These are phyloP conservation scores for Penicillium diatomitis DNA, from an alignment of 495 filamentous ascomycete genomes.

Conservation along the genomic window DNA sequence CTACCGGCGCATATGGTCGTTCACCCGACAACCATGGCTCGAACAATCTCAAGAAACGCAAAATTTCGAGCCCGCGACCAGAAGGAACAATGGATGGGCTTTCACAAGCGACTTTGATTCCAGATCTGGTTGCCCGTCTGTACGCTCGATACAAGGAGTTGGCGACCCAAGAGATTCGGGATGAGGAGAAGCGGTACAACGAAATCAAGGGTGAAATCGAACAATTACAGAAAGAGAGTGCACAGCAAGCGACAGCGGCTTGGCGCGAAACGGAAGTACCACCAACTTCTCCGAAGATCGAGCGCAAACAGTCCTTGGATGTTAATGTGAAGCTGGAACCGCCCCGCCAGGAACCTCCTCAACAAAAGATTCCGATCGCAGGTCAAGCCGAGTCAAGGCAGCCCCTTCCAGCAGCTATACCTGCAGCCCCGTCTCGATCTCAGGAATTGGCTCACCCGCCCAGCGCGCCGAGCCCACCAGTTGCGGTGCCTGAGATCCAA, in stretches of 20 bases:
- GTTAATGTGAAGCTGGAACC: constrained; percentile 24
- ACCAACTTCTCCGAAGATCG: constrained; percentile 10
- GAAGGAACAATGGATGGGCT: constrained; percentile 48
- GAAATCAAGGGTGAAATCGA: constrained; percentile 56
- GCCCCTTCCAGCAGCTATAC: neutral
- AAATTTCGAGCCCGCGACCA: constrained; percentile 55
- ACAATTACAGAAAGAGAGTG: constrained; percentile 53
- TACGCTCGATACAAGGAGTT: constrained; percentile 65
- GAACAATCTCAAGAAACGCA: constrained; percentile 59
- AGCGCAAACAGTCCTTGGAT: constrained; percentile 28
- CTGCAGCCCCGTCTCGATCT: constrained; percentile 1
- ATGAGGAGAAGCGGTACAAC: constrained; percentile 62
- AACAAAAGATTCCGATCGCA: neutral
- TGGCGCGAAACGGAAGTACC: neutral
- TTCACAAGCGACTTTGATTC: constrained; percentile 57
- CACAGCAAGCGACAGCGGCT: constrained; percentile 26
- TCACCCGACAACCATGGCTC: constrained; percentile 17
- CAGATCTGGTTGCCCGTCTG: constrained; percentile 58
- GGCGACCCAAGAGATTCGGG: constrained; percentile 57
- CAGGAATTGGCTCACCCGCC: constrained; percentile 6
- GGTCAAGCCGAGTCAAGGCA: neutral
- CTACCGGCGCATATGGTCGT: constrained; percentile 18
- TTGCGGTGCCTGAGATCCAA: constrained; percentile 4
- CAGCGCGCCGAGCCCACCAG: neutral
- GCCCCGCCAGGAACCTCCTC: constrained; percentile 5